Conservation (phyloP, 2,329 filamentous ascomycete genomes). For the Zalaria obscura region DNA sequence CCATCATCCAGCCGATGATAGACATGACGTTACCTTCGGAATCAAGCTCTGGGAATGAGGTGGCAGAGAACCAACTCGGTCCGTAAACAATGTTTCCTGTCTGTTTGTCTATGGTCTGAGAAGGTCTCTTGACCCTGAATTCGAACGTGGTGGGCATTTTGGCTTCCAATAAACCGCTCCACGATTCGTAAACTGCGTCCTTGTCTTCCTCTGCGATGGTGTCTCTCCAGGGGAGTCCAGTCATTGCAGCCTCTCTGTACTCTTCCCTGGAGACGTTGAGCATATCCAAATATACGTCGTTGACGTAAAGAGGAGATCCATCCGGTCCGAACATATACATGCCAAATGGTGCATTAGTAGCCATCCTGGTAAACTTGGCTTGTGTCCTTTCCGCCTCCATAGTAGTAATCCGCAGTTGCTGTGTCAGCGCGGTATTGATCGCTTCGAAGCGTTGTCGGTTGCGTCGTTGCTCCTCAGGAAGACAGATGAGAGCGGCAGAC, state of each 20-base stretch:
- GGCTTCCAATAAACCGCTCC: conserved; percentile 5
- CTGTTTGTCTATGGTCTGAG: conserved; percentile 15
- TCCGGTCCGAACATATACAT: conserved; percentile 22
- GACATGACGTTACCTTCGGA: conserved; percentile 13
- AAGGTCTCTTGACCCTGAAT: conserved; percentile 21
- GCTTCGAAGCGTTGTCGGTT: conserved; percentile 20
- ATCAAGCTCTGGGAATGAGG: conserved; percentile 12
- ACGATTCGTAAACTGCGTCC: conserved; percentile 15
- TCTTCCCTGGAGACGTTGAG: conserved; percentile 13
- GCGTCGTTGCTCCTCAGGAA: conserved; percentile 12
- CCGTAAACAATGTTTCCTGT: conserved; percentile 6
- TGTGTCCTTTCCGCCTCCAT: conserved; percentile 21
- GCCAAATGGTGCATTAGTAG: conserved; percentile 23
- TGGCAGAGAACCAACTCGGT: no score
- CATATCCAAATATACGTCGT: conserved; percentile 25
- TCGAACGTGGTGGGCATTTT: conserved; percentile 11
- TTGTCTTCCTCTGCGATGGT: conserved; percentile 17
- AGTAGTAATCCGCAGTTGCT: conserved; percentile 17
- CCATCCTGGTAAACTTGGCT: conserved; percentile 24
- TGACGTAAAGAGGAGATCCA: conserved; percentile 24
- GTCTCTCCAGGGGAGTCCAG: conserved; percentile 14
- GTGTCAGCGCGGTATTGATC: conserved; percentile 21
- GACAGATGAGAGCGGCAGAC: conserved; percentile 19
- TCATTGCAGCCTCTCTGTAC: conserved; percentile 4
- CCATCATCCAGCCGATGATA: conserved; percentile 19